Evolutionary conservation across 768 basidiomycete species (phyloP).

Genomic region (Lactarius sp.): DNA sequence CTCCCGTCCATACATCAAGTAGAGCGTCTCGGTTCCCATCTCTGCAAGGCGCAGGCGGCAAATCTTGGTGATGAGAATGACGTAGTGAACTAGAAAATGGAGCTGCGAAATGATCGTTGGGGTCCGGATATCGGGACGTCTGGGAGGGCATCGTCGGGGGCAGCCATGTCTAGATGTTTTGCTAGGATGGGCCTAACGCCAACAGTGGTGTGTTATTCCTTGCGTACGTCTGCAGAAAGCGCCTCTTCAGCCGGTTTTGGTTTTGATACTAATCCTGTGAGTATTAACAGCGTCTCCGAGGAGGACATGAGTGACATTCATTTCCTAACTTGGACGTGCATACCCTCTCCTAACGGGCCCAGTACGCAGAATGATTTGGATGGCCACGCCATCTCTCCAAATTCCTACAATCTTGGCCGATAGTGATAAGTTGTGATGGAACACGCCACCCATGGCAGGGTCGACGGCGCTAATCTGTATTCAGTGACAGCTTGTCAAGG

Average conservation of each 20-base stretch:
- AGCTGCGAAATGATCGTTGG: conserved; percentile 43
- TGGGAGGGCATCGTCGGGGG: conserved; percentile 29
- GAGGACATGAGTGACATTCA: conserved; percentile 16
- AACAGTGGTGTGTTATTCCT: conserved; percentile 34
- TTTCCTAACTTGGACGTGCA: background rate
- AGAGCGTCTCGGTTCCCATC: conserved; percentile 33
- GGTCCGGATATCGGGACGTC: conserved; percentile 36
- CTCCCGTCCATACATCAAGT: background rate
- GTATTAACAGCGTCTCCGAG: conserved; percentile 19
- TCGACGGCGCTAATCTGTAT: background rate
- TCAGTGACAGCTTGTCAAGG: conserved; percentile 14
- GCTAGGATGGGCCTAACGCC: conserved; percentile 31
- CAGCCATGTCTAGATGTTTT: conserved; percentile 25
- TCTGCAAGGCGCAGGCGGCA: conserved; percentile 36
- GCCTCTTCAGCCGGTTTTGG: background rate
- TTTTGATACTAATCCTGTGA: background rate
- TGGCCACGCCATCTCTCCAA: conserved; percentile 28
- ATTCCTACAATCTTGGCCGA: conserved; percentile 34
- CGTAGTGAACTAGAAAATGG: conserved; percentile 37
- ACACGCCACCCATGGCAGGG: background rate
- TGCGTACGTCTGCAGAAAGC: conserved; percentile 28
- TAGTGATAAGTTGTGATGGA: background rate
- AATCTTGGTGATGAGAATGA: conserved; percentile 47
- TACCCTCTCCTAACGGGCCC: background rate
- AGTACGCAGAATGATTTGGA: conserved; percentile 17